A percentile compares a stretch with the other conserved stretches of the same genome.
phyloP scores from a whole-genome alignment of 2,329 filamentous ascomycete genomes.

The Didymella lethalis region DNA sequence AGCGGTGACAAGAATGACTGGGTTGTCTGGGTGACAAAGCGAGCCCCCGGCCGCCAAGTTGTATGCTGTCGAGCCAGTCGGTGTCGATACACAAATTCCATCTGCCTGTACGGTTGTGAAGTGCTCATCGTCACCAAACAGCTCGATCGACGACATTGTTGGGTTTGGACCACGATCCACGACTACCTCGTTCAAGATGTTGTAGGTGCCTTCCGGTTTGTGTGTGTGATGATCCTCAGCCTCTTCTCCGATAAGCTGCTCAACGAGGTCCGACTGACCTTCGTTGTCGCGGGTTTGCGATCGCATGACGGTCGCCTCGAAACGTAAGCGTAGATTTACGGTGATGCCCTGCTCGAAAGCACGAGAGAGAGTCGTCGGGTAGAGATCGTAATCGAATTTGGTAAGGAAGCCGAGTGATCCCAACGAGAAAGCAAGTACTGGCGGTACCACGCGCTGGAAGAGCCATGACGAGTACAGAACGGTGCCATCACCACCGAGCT shows the following conservation, averaged over 20 bases:
- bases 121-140: conserved; percentile 94
- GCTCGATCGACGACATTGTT: conserved; percentile 89
- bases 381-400: conserved; percentile 89
- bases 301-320: conserved; percentile 94
- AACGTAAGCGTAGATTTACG: conserved; percentile 84
- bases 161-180: conserved; percentile 93
- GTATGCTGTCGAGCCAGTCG: conserved; percentile 93
- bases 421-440: conserved; percentile 88
- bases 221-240: conserved; percentile 86
- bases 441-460: conserved; percentile 93
- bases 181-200: conserved; percentile 97
- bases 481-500: conserved; percentile 91
- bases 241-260: conserved; percentile 88
- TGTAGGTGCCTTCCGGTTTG: conserved; percentile 80
- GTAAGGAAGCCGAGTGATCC: conserved; percentile 95
- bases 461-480: conserved; percentile 96
- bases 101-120: conserved; percentile 94
- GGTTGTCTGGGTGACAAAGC: conserved; percentile 94
- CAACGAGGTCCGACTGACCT: conserved; percentile 65
- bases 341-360: conserved; percentile 86
- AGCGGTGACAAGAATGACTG: conserved; percentile 90
- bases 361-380: conserved; percentile 70
- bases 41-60: conserved; percentile 96
- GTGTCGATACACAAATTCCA: conserved; percentile 91
- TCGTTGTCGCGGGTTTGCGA: conserved; percentile 62